phyloP scores from a whole-genome alignment of 73 alveolate species.

The Tetrahymena borealis region DNA sequence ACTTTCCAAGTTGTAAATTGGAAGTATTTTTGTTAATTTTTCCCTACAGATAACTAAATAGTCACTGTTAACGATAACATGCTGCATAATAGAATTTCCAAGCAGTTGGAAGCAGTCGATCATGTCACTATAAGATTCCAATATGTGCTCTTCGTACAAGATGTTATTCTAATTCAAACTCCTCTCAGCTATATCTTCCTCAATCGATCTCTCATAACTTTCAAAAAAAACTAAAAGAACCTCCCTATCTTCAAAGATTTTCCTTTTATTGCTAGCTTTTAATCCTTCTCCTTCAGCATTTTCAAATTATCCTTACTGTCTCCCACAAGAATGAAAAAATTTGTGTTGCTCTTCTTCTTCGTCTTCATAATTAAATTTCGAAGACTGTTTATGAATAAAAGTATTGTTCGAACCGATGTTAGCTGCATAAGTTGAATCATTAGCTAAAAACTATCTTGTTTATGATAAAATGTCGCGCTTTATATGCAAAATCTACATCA shows the following conservation, averaged over 20 bases:
- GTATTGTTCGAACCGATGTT: too few species aligned
- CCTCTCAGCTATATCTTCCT: neutral
- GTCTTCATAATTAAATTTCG: neutral
- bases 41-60: neutral
- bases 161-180: neutral
- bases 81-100: neutral
- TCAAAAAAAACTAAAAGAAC: neutral
- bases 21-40: neutral
- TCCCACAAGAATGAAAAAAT: neutral
- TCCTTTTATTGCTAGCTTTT: neutral
- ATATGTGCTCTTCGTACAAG: neutral
- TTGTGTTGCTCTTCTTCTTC: neutral
- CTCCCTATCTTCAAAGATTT: neutral
- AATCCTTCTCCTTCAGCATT: neutral
- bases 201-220: neutral
- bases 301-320: neutral
- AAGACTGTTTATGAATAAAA: too few species aligned
- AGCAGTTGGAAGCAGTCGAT: neutral
- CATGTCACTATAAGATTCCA: neutral
- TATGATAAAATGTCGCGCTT: neutral
- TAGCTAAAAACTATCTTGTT: neutral
- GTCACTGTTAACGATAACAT: neutral
- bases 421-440: neutral
- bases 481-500: neutral
- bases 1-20: neutral